phyloP scores from a whole-genome alignment of 192 early-diverging fungal genomes.

The Podila verticillata region DNA sequence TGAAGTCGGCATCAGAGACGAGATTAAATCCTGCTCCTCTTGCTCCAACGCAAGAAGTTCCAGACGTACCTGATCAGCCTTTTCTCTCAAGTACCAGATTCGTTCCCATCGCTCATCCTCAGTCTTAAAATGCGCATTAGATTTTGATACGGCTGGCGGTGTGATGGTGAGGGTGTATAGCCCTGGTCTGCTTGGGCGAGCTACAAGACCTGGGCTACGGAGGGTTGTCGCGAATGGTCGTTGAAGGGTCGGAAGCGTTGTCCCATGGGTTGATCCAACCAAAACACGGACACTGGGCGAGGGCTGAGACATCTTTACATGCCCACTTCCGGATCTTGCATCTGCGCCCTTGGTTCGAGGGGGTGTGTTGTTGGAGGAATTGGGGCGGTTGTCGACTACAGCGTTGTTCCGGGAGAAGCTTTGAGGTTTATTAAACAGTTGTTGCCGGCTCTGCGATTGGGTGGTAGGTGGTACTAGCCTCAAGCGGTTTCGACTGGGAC shows the following conservation, averaged over 20 bases:
- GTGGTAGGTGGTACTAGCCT: not conserved
- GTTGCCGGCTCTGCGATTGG: not conserved
- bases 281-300: not conserved
- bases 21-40: slow-evolving; percentile 16
- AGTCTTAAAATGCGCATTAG: not conserved
- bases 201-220: not conserved
- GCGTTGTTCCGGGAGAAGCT: not conserved
- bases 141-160: not conserved
- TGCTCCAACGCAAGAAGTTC: slow-evolving; percentile 31
- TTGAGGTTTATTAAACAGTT: not conserved
- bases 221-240: not conserved
- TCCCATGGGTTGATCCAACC: not conserved
- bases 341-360: not conserved
- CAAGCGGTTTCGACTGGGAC: not conserved
- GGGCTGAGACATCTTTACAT: not conserved
- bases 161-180: not conserved
- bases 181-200: not conserved
- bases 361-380: not conserved
- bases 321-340: no score
- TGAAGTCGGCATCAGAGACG: not conserved
- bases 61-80: slow-evolving; percentile 27
- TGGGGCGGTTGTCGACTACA: not conserved
- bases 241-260: not conserved
- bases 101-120: slow-evolving; percentile 8
- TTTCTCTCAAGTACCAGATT: slow-evolving; percentile 12